A percentile compares a stretch with the other conserved stretches of the same genome.
phyloP scores from a whole-genome alignment of 768 basidiomycete species.

The Mrakia hoshinonis region DNA sequence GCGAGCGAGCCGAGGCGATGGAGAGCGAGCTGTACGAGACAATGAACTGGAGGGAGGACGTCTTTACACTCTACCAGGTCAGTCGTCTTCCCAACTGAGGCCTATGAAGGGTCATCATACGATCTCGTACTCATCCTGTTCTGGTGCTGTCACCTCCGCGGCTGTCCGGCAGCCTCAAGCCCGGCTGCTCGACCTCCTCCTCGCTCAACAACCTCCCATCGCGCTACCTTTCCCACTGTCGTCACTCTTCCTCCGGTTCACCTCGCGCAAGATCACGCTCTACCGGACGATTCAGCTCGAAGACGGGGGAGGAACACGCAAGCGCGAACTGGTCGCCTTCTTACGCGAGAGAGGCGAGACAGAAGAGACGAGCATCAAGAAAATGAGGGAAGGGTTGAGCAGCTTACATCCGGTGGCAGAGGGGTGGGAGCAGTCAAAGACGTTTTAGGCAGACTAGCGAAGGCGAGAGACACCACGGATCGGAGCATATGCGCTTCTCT shows the following conservation, averaged over 20 bases:
- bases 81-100: neutral
- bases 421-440: neutral
- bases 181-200: neutral
- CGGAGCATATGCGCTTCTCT: too few species aligned
- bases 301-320: neutral
- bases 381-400: neutral
- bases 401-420: neutral
- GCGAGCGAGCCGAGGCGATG: constrained; percentile 1
- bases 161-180: neutral
- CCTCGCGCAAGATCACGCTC: neutral
- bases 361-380: neutral
- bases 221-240: neutral
- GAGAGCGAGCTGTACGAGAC: constrained; percentile 9
- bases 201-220: neutral
- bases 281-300: neutral
- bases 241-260: constrained; percentile 3
- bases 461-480: too few species aligned
- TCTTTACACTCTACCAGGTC: constrained; percentile 19
- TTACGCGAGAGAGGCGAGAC: neutral
- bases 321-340: neutral
- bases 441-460: too few species aligned
- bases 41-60: constrained; percentile 19
- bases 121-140: neutral
- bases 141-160: neutral
- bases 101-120: too few species aligned